Evolutionary conservation across 345 rosid species (phyloP).

Genomic region (Microthlaspi erraticum): DNA sequence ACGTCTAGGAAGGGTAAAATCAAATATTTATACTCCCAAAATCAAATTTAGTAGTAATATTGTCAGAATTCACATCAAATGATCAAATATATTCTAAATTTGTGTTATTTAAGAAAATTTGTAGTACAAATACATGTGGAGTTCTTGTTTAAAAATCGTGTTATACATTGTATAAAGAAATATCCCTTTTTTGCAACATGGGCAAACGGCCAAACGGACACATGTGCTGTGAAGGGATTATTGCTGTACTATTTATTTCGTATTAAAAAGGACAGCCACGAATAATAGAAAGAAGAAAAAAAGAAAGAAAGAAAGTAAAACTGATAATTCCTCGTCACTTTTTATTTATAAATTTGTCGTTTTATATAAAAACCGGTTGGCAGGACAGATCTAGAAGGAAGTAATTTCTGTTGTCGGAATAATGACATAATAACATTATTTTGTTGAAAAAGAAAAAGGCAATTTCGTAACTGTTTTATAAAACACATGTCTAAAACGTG

Average conservation of each 20-base stretch:
- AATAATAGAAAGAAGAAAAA: background rate
- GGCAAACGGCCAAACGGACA: conserved; percentile 38
- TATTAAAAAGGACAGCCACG: conserved; percentile 25
- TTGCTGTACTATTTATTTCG: conserved; percentile 24
- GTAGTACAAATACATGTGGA: conserved; percentile 19
- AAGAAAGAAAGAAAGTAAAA: background rate
- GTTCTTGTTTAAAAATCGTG: conserved; percentile 33
- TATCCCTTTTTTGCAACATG: conserved; percentile 19
- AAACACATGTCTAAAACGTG: conserved; percentile 42
- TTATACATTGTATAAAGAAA: conserved; percentile 21
- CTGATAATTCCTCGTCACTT: background rate
- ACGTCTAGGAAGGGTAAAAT: no score
- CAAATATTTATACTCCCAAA: no score
- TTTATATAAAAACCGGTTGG: background rate
- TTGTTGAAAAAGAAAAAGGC: conserved; percentile 9
- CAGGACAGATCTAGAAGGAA: conserved; percentile 17
- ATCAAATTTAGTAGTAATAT: no score
- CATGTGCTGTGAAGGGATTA: conserved; percentile 31
- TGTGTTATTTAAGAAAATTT: background rate
- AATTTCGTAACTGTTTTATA: conserved; percentile 7
- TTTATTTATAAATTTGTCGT: conserved; percentile 16
- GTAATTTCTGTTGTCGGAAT: conserved; percentile 20
- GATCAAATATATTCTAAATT: background rate
- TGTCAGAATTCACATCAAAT: no score
- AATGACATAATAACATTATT: conserved; percentile 23